Base-by-base conservation (phyloP, 345 rosid genomes). In the Euphorbia tirucalli region DNA sequence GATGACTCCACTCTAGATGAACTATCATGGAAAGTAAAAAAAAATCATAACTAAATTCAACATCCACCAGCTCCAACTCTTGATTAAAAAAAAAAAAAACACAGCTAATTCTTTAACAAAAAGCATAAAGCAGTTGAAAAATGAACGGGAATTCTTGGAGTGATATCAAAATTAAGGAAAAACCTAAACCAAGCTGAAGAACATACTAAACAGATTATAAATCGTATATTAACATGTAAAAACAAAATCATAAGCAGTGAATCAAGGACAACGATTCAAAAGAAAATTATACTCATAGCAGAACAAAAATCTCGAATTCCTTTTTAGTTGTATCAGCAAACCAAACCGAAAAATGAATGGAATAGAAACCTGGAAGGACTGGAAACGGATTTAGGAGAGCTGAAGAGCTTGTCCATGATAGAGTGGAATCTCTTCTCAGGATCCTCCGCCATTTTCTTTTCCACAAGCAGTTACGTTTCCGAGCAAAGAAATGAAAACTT, bases 351-450 rank as follows among this genome's bases (percentile, higher is more conserved):
- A 44, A 10, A 43, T 19, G n/a, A 28, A 50, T 18, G 46, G 56
- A 39, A 35, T 60, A 30, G 21, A 65, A 62, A 87, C 98, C 90
- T 84, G 70, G 93, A 74, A 52, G 89, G 75, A 39, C 66, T 24
- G 55, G 82, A 64, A 18, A 79, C 14, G 68, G 91, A 73, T 66
- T 76, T 86, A 16, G 90, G 82, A 43, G 85, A 63, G 18, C 83
- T 82, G 41, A 91, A 90, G 77, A 91, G 94, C 80, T 90, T 90
- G 72, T 91, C 90, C 96, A 94, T 91, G 78, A 94, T 85, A 19
- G 93, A 87, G 72, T 87, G 88, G 57, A 93, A 90, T 73, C 87
- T 83, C 89, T 88, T 90, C 89, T 91, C 95, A 8, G 91, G 80
- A 70, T 91, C 93, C 61, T 80, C 82, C 30, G 86, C 85, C 96